phyloP scores from a whole-genome alignment of 768 basidiomycete genomes.

The Pulveroboletus sp. region DNA sequence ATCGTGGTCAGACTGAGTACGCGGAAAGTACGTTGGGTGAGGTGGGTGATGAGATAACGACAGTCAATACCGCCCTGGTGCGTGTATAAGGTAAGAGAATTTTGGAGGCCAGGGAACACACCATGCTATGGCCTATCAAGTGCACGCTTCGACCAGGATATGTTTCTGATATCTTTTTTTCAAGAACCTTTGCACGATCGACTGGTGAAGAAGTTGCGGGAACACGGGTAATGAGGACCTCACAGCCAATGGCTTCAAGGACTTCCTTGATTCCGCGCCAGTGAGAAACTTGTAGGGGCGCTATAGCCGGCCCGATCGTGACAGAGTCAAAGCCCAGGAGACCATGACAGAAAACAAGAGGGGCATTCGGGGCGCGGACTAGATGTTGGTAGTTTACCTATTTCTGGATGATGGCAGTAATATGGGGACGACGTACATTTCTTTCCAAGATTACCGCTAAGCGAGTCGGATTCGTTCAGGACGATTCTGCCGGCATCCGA shows the following conservation, averaged over 20 bases:
- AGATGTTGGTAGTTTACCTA: constrained; percentile 2
- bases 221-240: constrained; percentile 91
- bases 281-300: constrained; percentile 84
- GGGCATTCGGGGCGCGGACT: constrained; percentile 80
- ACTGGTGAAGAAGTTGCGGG: constrained; percentile 88
- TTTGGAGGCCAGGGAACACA: constrained; percentile 25
- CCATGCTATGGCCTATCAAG: constrained; percentile 83
- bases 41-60: constrained; percentile 81
- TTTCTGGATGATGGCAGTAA: background rate
- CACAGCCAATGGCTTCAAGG: constrained; percentile 80
- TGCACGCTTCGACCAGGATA: constrained; percentile 87
- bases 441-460: constrained; percentile 39
- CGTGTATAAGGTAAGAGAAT: background rate
- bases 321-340: constrained; percentile 87
- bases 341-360: constrained; percentile 94
- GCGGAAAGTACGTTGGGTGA: constrained; percentile 72
- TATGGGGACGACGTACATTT: constrained; percentile 54
- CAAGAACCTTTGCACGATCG: constrained; percentile 89
- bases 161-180: constrained; percentile 70
- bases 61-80: constrained; percentile 90
- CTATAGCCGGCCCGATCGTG: constrained; percentile 72
- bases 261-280: constrained; percentile 98
- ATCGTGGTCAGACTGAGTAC: constrained; percentile 92
- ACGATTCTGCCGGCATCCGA: constrained; percentile 37
- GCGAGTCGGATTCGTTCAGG: constrained; percentile 47